Percentiles rank a stretch among this genome's conserved stretches.
These are phyloP conservation scores for Ophiostoma piceae DNA, from an alignment of 2,329 filamentous ascomycete species.

Conservation along the genomic window DNA sequence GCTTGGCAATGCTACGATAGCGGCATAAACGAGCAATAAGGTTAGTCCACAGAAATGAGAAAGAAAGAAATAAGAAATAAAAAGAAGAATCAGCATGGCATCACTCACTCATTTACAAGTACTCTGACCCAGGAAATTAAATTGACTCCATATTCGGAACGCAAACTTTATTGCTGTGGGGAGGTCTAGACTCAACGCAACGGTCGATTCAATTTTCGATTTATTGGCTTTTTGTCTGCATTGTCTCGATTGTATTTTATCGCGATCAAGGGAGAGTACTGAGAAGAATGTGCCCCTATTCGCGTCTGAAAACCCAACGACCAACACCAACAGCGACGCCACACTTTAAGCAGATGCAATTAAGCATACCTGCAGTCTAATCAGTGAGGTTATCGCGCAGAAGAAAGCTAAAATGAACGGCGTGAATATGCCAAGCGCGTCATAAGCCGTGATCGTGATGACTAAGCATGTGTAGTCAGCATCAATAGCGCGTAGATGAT, in stretches of 20 bases:
- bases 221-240: too few relatives aligned
- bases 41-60: background rate
- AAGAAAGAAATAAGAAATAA: too few relatives aligned
- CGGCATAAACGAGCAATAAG: background rate
- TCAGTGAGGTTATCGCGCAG: too few relatives aligned
- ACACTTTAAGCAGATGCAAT: background rate
- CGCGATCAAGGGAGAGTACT: too few relatives aligned
- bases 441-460: background rate
- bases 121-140: background rate
- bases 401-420: too few relatives aligned
- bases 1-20: background rate
- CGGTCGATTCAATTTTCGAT: background rate
- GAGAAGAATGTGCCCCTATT: too few relatives aligned
- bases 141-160: conserved; percentile 5
- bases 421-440: too few relatives aligned
- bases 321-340: background rate
- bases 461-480: background rate
- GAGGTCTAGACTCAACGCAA: background rate
- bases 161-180: conserved; percentile 2
- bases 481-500: background rate
- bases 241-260: too few relatives aligned
- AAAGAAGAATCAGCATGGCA: too few relatives aligned
- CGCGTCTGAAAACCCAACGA: too few relatives aligned
- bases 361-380: too few relatives aligned
- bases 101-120: too few relatives aligned